Evolutionary conservation across 164 flowering plant genomes (phyloP), one percentile per base, ranked within the genome.

Genomic region (Buxus sempervirens): DNA sequence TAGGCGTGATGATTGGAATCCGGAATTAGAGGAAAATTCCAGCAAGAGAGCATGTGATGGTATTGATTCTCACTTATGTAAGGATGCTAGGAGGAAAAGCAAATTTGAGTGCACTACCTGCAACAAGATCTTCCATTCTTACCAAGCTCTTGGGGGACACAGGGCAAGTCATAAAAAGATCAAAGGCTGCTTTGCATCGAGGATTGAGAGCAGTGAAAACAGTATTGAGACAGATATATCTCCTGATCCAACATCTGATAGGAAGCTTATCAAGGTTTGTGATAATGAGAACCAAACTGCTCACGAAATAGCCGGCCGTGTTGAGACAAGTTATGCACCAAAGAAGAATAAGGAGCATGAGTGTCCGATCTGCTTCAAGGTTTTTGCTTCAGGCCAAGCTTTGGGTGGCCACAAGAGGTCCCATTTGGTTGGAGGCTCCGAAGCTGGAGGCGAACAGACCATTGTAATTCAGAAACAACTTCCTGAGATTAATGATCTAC

Each of bases 341-440:
- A 80, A 76, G 76, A 85, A 81, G 60, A 77, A 63, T 49, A 82
- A 78, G 60, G 78, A 70, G 21, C 90, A 86, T 53, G 83, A 85
- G 63, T 88, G 91, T 65, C 87, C 89, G 32, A 64, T 85, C 53
- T 86, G 91, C 70, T 77, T 77, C 79, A 85, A 76, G 79, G 80
- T 84, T 38, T 90, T 84, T 67, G 55, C 75, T 57, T 86, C 93
- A 21, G 96, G 88, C 45, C 93, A 90, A 80, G 91, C 93, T 26
- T 78, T 88, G 55, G 90, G 96, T 15, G 92, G 96, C 53, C 92
- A 88, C 76, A 86, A 86, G 78, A 81, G 92, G 77, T 82, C 90
- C 38, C 93, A 85, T 74, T 68, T 83, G 63, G 51, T 78, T 42
- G 88, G 83, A 41, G 68, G 67, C 26, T 54, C 75, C 0, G 82